phyloP scores from a whole-genome alignment of 2,329 filamentous ascomycete species.

The Chaetomium globosum region DNA sequence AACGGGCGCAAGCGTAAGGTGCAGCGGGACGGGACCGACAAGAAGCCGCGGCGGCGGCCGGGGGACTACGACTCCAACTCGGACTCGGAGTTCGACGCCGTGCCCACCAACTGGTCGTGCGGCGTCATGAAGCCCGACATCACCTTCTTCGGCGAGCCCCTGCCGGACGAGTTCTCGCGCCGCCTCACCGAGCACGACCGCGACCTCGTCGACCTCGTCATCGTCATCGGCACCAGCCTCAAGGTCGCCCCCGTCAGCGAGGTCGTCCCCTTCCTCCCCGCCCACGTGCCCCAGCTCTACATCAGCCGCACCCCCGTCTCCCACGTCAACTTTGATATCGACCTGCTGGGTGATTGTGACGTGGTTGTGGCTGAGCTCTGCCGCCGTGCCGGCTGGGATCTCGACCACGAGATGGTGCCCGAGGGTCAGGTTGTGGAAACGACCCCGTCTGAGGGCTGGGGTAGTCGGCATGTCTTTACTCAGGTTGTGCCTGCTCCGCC shows the following conservation, averaged over 20 bases:
- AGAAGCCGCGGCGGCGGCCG: conserved; percentile 45
- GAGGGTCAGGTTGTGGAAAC: conserved; percentile 64
- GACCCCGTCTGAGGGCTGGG: conserved; percentile 50
- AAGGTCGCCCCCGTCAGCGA: conserved; percentile 96
- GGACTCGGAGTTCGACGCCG: conserved; percentile 53
- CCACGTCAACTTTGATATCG: conserved; percentile 95
- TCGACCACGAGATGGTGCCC: conserved; percentile 83
- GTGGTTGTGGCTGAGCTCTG: conserved; percentile 86
- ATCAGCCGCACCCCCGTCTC: conserved; percentile 81
- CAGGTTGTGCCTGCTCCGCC: conserved; percentile 28
- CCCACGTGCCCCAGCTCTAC: conserved; percentile 85
- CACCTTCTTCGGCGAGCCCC: conserved; percentile 92
- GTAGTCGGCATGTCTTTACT: conserved; percentile 50
- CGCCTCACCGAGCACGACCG: conserved; percentile 81
- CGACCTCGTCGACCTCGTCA: conserved; percentile 79
- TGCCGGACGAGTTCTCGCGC: conserved; percentile 80
- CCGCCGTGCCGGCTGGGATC: conserved; percentile 75
- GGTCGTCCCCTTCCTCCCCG: conserved; percentile 77
- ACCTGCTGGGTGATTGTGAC: conserved; percentile 94
- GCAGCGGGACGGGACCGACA: conserved; percentile 45
- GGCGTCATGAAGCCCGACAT: conserved; percentile 97
- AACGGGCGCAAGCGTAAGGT: conserved; percentile 54
- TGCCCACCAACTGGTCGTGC: conserved; percentile 54
- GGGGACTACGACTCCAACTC: conserved; percentile 48
- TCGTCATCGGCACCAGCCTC: conserved; percentile 94